phyloP scores from a whole-genome alignment of 1,284 basidiomycete genomes.

The Boletus smithii region DNA sequence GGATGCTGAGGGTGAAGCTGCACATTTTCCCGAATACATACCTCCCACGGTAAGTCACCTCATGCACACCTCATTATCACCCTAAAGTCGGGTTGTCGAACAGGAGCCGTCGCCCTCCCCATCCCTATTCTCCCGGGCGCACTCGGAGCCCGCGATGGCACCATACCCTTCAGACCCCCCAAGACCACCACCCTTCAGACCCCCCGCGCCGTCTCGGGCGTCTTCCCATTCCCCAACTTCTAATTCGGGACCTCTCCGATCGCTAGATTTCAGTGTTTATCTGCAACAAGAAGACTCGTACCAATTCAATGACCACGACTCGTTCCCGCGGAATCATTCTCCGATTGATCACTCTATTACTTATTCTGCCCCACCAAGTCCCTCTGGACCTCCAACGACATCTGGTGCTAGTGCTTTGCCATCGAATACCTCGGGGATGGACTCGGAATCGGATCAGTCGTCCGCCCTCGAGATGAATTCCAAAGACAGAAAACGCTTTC shows the following conservation, averaged over 20 bases:
- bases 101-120: constrained; percentile 11
- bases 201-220: not conserved
- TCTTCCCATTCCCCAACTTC: constrained; percentile 12
- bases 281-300: constrained; percentile 17
- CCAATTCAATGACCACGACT: constrained; percentile 9
- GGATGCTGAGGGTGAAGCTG: not conserved
- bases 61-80: not conserved
- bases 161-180: constrained; percentile 3
- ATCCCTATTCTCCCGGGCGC: constrained; percentile 6
- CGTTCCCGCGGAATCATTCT: constrained; percentile 3
- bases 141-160: constrained; percentile 12
- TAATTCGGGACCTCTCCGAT: constrained; percentile 1
- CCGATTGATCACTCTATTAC: constrained; percentile 2
- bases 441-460: constrained; percentile 18
- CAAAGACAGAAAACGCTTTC: constrained; percentile 34
- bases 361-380: constrained; percentile 16
- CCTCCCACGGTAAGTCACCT: constrained; percentile 16
- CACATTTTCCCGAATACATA: not conserved
- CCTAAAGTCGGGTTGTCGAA: constrained; percentile 1
- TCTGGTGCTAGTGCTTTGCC: constrained; percentile 18
- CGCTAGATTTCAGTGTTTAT: constrained; percentile 15
- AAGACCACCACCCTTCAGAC: constrained; percentile 3
- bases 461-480: constrained; percentile 19
- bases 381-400: constrained; percentile 19
- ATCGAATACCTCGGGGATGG: constrained; percentile 16